Conservation (phyloP, 192 early-diverging fungal species). For the Dissophora ornata region DNA sequence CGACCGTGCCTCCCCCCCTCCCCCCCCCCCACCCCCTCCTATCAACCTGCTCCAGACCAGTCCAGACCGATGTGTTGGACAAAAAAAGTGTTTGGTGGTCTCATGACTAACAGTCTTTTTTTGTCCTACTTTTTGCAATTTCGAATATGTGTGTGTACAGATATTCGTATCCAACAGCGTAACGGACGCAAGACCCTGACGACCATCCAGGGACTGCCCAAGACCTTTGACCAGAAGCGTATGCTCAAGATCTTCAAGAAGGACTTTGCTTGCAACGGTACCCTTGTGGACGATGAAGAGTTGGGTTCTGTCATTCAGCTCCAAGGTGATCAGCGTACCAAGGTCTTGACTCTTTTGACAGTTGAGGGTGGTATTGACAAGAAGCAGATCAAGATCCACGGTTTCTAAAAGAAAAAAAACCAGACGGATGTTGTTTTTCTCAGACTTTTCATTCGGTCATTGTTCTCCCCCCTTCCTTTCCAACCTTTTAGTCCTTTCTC, state of each 20-base stretch:
- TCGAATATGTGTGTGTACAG: too few species aligned
- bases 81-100: too few species aligned
- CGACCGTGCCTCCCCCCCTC: neutral
- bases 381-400: slow-evolving; percentile 95
- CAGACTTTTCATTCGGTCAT: neutral
- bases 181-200: slow-evolving; percentile 98
- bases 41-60: too few species aligned
- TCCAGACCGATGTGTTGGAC: too few species aligned
- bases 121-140: neutral
- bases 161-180: slow-evolving; percentile 97
- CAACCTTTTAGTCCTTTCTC: neutral
- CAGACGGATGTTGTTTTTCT: neutral
- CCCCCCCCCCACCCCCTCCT: neutral
- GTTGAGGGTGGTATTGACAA: slow-evolving; percentile 78
- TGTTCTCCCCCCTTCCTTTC: neutral
- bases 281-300: slow-evolving; percentile 92
- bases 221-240: slow-evolving; percentile 87
- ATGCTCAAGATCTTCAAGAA: slow-evolving; percentile 98
- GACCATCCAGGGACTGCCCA: slow-evolving; percentile 91
- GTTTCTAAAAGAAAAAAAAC: slow-evolving; percentile 76
- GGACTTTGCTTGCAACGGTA: slow-evolving; percentile 97
- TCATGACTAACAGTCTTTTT: too few species aligned
- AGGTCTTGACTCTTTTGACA: slow-evolving; percentile 83
- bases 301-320: slow-evolving; percentile 94
- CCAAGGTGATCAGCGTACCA: slow-evolving; percentile 92